Percentiles rank a stretch among this genome's conserved stretches.
These are phyloP conservation scores for Alectoria sarmentosa DNA, from an alignment of 495 filamentous ascomycete genomes.

Conservation along the genomic window DNA sequence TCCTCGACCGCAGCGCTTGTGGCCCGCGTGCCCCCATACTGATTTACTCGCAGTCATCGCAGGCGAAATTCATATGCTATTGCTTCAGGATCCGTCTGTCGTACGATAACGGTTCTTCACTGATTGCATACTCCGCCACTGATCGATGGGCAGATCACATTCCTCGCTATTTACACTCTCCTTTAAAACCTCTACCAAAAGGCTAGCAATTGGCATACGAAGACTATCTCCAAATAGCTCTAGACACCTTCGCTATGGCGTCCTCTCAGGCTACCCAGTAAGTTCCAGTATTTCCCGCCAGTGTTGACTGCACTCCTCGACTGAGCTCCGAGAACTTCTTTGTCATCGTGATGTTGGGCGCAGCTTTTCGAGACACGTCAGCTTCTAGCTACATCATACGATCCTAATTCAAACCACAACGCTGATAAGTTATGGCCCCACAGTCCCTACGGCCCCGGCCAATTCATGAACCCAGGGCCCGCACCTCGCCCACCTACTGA, in stretches of 20 bases:
- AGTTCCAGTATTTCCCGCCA: not conserved
- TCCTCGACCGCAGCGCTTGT: not conserved
- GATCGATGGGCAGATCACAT: not conserved
- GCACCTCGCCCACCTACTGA: conserved; percentile 85
- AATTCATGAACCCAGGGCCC: conserved; percentile 96
- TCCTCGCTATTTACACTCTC: not conserved
- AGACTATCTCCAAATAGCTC: not conserved
- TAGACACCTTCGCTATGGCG: not conserved
- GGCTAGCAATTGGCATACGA: not conserved
- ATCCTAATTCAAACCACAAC: not conserved
- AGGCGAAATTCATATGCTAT: no score
- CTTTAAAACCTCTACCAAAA: not conserved
- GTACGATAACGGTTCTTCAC: not conserved
- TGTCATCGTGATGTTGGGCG: not conserved
- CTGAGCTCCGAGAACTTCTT: not conserved
- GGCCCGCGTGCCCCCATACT: not conserved
- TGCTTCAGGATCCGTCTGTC: not conserved
- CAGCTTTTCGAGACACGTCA: not conserved
- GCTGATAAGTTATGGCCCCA: conserved; percentile 1
- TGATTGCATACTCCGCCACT: not conserved
- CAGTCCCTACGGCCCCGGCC: conserved; percentile 57
- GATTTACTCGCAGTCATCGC: not conserved
- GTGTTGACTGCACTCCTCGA: no score
- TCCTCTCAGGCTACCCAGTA: conserved; percentile 3
- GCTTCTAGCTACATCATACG: not conserved